These are phyloP conservation scores for Lentinula guzmanii DNA, from an alignment of 768 basidiomycete species.

Conservation along the genomic window DNA sequence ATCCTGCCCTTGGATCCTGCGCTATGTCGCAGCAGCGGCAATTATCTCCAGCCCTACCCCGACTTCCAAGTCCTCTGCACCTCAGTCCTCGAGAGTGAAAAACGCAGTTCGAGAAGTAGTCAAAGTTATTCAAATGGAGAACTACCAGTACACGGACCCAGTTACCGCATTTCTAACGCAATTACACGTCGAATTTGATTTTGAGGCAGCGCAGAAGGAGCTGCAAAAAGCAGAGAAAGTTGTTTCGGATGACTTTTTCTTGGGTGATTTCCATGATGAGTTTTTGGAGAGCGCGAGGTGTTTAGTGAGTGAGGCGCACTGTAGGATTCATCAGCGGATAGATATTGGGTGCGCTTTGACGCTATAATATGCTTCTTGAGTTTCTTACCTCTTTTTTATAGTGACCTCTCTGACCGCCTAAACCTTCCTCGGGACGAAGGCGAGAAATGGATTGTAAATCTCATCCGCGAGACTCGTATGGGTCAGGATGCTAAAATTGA, in stretches of 20 bases:
- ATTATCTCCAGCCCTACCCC: conserved; percentile 72
- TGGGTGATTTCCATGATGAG: conserved; percentile 84
- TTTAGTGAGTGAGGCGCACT: conserved; percentile 95
- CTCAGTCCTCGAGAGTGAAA: conserved; percentile 61
- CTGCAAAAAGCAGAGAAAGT: conserved; percentile 74
- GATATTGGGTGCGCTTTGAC: conserved; percentile 62
- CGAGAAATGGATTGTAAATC: conserved; percentile 99
- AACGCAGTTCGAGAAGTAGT: conserved; percentile 89
- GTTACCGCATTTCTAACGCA: conserved; percentile 91
- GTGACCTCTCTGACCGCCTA: conserved; percentile 88
- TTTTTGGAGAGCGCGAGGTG: conserved; percentile 97
- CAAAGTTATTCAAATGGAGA: conserved; percentile 90
- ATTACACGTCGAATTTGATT: conserved; percentile 93
- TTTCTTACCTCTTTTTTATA: conserved; percentile 18
- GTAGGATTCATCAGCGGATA: conserved; percentile 91
- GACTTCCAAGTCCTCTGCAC: conserved; percentile 31
- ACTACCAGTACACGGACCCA: conserved; percentile 94
- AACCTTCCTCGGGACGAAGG: conserved; percentile 94
- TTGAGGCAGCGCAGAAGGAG: conserved; percentile 87
- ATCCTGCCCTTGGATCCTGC: conserved; percentile 87
- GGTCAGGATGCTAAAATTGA: conserved; percentile 97
- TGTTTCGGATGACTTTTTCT: conserved; percentile 90
- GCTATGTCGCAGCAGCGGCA: conserved; percentile 91
- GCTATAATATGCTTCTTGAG: neutral
- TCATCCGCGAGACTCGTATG: conserved; percentile 96